A percentile compares a stretch with the other conserved stretches of the same genome.
Conservation (phyloP, 208 protist species). For the Leptomonas seymouri region DNA sequence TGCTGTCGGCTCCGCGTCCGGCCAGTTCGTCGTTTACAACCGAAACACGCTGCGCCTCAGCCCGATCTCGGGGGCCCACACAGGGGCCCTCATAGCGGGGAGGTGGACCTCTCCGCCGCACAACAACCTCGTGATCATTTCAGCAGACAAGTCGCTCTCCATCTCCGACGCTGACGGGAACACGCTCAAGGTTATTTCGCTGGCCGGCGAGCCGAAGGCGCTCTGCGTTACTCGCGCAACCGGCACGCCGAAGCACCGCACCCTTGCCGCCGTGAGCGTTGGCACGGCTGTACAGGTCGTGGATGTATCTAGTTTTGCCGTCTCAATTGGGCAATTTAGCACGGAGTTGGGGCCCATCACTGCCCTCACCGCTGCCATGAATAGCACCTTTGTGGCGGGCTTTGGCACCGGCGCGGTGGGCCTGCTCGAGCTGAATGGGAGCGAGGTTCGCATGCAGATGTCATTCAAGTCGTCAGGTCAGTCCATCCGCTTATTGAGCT, state of each 20-base stretch:
- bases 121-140: constrained; percentile 81
- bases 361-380: constrained; percentile 30
- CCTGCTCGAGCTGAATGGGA: constrained; percentile 39
- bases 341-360: constrained; percentile 70
- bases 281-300: constrained; percentile 53
- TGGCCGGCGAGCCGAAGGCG: constrained; percentile 52
- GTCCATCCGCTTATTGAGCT: constrained; percentile 41
- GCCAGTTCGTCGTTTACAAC: constrained; percentile 94
- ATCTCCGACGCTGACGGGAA: constrained; percentile 85
- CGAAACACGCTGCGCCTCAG: constrained; percentile 89
- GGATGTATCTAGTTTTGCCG: constrained; percentile 50
- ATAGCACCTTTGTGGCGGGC: constrained; percentile 51
- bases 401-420: constrained; percentile 68
- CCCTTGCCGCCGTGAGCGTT: constrained; percentile 70
- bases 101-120: constrained; percentile 75
- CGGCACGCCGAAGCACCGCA: constrained; percentile 20
- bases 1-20: constrained; percentile 90
- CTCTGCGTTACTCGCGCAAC: constrained; percentile 64
- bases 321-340: constrained; percentile 72
- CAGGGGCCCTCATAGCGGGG: constrained; percentile 87
- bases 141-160: constrained; percentile 90
- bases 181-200: constrained; percentile 48
- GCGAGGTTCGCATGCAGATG: constrained; percentile 44
- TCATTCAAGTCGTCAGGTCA: constrained; percentile 38
- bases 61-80: constrained; percentile 88